Base-by-base conservation (phyloP, 352 stramenopile genomes). In the Phytophthora hybrid region DNA sequence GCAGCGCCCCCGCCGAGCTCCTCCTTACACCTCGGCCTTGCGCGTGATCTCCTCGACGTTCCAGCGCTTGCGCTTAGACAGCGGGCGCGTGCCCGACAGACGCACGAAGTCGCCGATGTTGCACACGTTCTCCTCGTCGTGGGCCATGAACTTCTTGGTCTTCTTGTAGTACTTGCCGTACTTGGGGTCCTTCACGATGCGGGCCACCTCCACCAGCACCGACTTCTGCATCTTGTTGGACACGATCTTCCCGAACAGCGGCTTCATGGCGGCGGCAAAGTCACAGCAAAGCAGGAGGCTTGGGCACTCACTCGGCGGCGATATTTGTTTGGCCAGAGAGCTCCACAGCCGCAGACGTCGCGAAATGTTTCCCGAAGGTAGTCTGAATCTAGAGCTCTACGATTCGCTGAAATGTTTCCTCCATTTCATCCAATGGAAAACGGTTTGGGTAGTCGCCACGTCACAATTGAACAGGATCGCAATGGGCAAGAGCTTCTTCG, bases 91-190 rank as follows among this genome's bases (percentile, higher is more conserved):
- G 31, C 64, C 52, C 56, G 84, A 91, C 61, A 97, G 82, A 62
- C 84, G 84, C 73, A 97, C 90, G 39, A 92, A 85, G 84, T 97
- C 90, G 72, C 90, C 95, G 14, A 97, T 92, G 83, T 97, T 97
- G 80, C 94, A 98, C 37, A 90, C 88, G 80, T 98, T 87, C 52
- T 97, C 81, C 71, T 99, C 96, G 83, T 99, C 96, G 81, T 99
- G 96, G n/a, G 96, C 96, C 96, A 99, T 99, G 76, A 98, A 99
- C 77, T 99, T 99, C 77, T 97, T 97, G 62, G 94, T 98, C 82
- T 97, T 98, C 78, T 95, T 97, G 80, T 97, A 92, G 79, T 97
- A 96, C 79, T 98, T 98, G 67, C 93, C 83, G 81, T 98, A 98
- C 82, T 98, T 98, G 57, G 91, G 92, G 79, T 98, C 90, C 77